phyloP scores from a whole-genome alignment of 305 asterid genomes.

The Fraxinus ornus region DNA sequence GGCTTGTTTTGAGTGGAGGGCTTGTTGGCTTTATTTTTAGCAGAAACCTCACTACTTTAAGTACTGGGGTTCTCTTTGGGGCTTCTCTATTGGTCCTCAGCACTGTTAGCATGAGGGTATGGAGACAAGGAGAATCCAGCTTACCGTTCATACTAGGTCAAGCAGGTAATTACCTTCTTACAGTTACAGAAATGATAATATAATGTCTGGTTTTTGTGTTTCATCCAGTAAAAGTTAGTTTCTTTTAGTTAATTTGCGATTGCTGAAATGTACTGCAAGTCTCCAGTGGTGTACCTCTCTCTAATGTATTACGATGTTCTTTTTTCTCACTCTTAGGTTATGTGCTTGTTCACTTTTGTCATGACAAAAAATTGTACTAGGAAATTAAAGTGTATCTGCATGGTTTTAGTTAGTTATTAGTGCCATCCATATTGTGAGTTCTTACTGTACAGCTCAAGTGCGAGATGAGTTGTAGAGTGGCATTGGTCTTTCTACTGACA shows the following conservation, averaged over 20 bases:
- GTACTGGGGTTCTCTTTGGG: conserved; percentile 64
- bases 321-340: background rate
- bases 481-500: background rate
- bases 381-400: background rate
- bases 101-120: conserved; percentile 66
- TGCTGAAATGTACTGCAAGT: conserved; percentile 8
- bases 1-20: conserved; percentile 68
- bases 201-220: background rate
- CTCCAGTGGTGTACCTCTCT: background rate
- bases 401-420: background rate
- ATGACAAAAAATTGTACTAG: background rate
- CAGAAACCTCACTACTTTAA: conserved; percentile 52
- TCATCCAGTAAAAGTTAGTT: background rate
- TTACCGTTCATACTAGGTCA: conserved; percentile 78
- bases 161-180: conserved; percentile 56
- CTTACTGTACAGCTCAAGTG: background rate
- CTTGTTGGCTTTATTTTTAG: conserved; percentile 64
- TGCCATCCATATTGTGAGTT: background rate
- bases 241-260: background rate
- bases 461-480: background rate
- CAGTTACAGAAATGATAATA: background rate
- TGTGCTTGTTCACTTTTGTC: background rate
- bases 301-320: background rate
- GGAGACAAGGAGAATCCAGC: conserved; percentile 87
- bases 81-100: conserved; percentile 77